Base-by-base conservation (phyloP, 192 early-diverging fungal genomes). In the Backusella australiensis region DNA sequence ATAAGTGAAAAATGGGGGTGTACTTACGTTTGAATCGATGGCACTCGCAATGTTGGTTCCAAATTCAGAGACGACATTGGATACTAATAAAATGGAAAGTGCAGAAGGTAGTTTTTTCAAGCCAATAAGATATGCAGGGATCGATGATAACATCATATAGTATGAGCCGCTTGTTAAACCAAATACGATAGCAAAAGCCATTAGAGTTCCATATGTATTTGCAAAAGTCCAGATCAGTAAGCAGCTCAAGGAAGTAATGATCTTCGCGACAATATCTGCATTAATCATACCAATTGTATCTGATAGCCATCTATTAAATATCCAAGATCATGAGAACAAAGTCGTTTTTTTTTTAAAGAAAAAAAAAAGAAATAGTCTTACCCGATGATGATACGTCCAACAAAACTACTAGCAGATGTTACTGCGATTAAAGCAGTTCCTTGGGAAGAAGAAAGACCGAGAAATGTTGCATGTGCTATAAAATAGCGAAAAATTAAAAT, bases 171-270 rank as follows among this genome's bases (percentile, higher is more conserved):
- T 76, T 29, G 73, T 63, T 3, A 82, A 29, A 42, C 81, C 81
- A 76, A 73, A 82, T 6, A 82, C 26, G 3, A 76, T 72, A 29
- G 74, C 49, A 67, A 72, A 82, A 3, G 71, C 81, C 65, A 82
- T 68, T 32, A 82, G 74, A 11, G 67, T 42, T 6, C 77, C 77
- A 66, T 76, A 78, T 14, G 34, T 70, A 15, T 26, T 68, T 1
- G 81, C 77, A 73, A 79, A 82, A 21, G 39, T 49, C 81, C 81
- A 82, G 41, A 82, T 76, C 42, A 79, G 53, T 14, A 76, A 53
- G 39, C 63, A 65, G 39, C 72, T 69, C 11, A 73, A 14, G 3
- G 74, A 77, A 49, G 74, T 67, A 23, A 82, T 72, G 6, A 73
- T 34, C 26, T 56, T 74, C 4, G 73, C 68, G 15, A 82, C 70